phyloP scores from a whole-genome alignment of 176 grass and related monocot genomes.

The Triticum aestivum region DNA sequence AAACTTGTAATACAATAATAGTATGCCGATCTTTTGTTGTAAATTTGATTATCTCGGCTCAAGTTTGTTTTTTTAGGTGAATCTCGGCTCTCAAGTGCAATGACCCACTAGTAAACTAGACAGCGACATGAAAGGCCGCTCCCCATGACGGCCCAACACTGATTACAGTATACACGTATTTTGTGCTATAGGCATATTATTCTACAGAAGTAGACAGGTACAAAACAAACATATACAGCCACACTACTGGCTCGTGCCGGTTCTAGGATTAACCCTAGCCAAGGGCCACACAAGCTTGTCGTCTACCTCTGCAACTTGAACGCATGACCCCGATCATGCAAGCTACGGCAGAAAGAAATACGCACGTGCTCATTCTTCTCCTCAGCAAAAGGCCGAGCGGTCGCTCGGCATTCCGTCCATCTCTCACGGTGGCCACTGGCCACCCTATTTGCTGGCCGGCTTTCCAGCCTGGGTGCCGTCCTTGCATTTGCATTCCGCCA shows the following conservation, averaged over 20 bases:
- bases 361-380: conserved; percentile 25
- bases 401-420: not conserved
- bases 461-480: conserved; percentile 32
- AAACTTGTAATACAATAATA: too few species aligned
- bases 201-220: too few species aligned
- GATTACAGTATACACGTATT: not conserved
- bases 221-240: too few species aligned
- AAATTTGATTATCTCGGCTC: too few species aligned
- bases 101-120: too few species aligned
- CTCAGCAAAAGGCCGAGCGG: not conserved
- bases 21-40: too few species aligned
- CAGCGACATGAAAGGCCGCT: too few species aligned
- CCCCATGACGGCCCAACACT: not conserved
- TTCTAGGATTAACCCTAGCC: not conserved
- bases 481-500: not conserved
- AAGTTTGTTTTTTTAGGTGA: too few species aligned
- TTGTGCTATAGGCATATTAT: not conserved
- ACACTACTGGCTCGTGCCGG: not conserved
- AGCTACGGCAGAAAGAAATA: not conserved
- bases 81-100: too few species aligned
- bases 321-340: not conserved
- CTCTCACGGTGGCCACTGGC: not conserved
- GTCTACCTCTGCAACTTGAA: not conserved
- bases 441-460: not conserved
- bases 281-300: not conserved